Evolutionary conservation across 768 basidiomycete species (phyloP), one percentile per base, ranked within the genome.

Genomic region (Xerocomus potaroensis): DNA sequence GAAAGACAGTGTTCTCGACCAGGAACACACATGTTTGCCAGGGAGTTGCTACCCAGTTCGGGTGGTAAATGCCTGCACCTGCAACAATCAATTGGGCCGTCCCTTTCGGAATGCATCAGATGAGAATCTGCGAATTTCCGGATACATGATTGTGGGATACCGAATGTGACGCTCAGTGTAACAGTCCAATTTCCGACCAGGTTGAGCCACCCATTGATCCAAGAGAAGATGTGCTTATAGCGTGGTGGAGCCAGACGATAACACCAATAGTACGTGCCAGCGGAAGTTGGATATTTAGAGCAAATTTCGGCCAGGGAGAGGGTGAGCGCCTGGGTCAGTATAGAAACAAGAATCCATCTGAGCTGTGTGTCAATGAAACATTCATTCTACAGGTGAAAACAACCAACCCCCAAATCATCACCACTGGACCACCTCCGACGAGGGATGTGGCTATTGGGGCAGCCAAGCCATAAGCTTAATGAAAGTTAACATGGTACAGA

Each of bases 121-220:
- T 49, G 31, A 44, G 48, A 6, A 5, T 34, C 1, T 7, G 2
- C 29, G 3, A 4, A 1, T 30, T 12, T 31, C 23, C 8, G 9
- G 11, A 27, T 14, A 16, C 16, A 24, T n/a, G 26, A 29, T 0
- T 2, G 18, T 24, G 1, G 26, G 30, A 18, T 47, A 62, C 79
- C 80, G 56, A 85, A 85, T 4, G 76, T 80, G 6, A 82, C 82
- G 9, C 81, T 82, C 30, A 84, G 56, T n/a, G 79, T 76, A 47
- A 80, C 72, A 0, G 78, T 84, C 81, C 83, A 85, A 12, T 83
- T 79, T 21, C 83, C 83, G 23, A 82, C 80, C 55, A 83, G 69
- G 2, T 78, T 80, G 15, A 84, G 64, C 83, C 83, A 86, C 6
- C 83, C 83, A 46, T 80, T 79, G 38, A 84, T 77, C 78, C 83